phyloP scores from a whole-genome alignment of 2,329 filamentous ascomycete species.

The Venturia pyrina region DNA sequence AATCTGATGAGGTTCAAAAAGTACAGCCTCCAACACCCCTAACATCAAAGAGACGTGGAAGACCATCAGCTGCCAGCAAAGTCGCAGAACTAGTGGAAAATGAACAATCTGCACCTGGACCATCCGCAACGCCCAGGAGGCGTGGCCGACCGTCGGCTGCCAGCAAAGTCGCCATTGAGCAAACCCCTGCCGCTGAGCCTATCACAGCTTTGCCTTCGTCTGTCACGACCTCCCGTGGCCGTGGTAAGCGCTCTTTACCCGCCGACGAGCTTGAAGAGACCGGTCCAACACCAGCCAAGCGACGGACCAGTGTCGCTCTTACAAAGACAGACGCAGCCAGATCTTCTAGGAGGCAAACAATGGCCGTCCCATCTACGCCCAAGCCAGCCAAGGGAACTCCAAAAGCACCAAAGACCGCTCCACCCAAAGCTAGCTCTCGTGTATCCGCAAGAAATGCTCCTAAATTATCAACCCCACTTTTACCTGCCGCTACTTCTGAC shows the following conservation, averaged over 20 bases:
- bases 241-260: constrained; percentile 6
- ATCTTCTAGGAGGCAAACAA: constrained; percentile 6
- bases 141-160: constrained; percentile 2
- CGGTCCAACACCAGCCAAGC: constrained; percentile 4
- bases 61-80: not conserved
- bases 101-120: not conserved
- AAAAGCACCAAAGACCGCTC: constrained; percentile 9
- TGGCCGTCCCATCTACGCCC: constrained; percentile 4
- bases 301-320: not conserved
- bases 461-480: not conserved
- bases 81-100: not conserved
- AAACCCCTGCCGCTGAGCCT: not conserved
- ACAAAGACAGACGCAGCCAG: not conserved
- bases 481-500: not conserved
- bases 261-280: not conserved
- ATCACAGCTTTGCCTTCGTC: not conserved
- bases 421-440: constrained; percentile 3
- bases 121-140: not conserved
- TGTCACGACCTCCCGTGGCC: constrained; percentile 3
- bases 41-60: not conserved
- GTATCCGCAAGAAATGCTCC: not conserved
- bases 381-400: not conserved
- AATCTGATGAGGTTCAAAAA: not conserved
- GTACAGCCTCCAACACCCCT: not conserved
- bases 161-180: not conserved